A percentile compares a stretch with the other conserved stretches of the same genome.
Conservation (phyloP, 306 rosid genomes). For the Alnus glutinosa region DNA sequence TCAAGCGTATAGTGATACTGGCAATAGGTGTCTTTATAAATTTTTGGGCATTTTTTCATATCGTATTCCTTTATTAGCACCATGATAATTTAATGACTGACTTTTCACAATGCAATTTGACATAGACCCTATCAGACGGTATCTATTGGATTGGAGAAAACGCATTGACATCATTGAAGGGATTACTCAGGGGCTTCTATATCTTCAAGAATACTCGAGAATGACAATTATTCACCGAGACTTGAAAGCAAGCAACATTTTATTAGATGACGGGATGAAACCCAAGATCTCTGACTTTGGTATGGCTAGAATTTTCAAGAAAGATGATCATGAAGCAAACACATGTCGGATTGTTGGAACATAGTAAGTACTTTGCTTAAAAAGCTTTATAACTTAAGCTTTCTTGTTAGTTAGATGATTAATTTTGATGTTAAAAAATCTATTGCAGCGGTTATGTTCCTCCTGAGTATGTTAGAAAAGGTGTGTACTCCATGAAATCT, state of each 20-base stretch:
- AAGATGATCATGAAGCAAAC: conserved; percentile 34
- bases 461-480: conserved; percentile 26
- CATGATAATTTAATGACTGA: neutral
- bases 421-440: neutral
- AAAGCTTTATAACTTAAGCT: neutral
- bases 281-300: conserved; percentile 41
- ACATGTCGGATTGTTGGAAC: conserved; percentile 41
- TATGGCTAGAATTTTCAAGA: conserved; percentile 28
- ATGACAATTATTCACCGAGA: conserved; percentile 37
- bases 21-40: neutral
- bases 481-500: conserved; percentile 28
- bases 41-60: too few relatives aligned
- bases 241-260: conserved; percentile 42
- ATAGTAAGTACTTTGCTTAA: neutral
- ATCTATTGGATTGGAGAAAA: conserved; percentile 31
- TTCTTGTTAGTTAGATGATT: neutral
- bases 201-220: conserved; percentile 42
- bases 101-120: neutral
- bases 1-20: neutral
- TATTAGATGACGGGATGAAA: conserved; percentile 21
- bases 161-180: conserved; percentile 35
- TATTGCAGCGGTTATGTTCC: conserved; percentile 38
- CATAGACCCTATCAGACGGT: conserved; percentile 20
- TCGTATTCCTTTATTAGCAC: neutral
- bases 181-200: conserved; percentile 37